Percentiles rank a stretch among this genome's conserved stretches.
These are phyloP conservation scores for Nitzschia inconspicua DNA, from an alignment of 108 stramenopile species.

Conservation along the genomic window DNA sequence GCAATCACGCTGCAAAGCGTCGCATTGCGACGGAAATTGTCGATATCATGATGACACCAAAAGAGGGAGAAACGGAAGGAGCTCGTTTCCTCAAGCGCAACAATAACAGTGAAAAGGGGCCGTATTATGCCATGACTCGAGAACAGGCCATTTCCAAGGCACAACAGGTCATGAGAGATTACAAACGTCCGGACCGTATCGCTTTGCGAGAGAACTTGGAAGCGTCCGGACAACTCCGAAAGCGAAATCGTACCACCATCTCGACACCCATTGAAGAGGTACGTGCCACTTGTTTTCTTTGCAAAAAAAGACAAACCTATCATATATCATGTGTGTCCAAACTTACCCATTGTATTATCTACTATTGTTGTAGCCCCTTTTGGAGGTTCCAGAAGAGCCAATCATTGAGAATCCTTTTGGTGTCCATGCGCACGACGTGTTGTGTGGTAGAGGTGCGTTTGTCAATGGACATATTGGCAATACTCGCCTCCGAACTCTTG, in stretches of 20 bases:
- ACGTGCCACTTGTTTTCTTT: too few relatives aligned
- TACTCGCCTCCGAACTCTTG: constrained; percentile 42
- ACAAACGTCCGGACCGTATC: constrained; percentile 71
- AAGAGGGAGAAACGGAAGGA: constrained; percentile 2
- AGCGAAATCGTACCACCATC: constrained; percentile 20
- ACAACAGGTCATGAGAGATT: constrained; percentile 74
- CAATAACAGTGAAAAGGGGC: constrained; percentile 36
- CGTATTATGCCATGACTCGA: constrained; percentile 56
- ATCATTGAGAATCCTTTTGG: constrained; percentile 51
- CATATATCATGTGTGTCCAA: too few relatives aligned
- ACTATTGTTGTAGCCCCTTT: neutral
- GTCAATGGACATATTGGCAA: constrained; percentile 25
- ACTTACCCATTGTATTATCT: too few relatives aligned
- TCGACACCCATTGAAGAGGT: too few relatives aligned
- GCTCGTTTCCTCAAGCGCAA: constrained; percentile 55
- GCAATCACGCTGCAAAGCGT: constrained; percentile 60
- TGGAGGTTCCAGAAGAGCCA: too few relatives aligned
- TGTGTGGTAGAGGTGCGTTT: constrained; percentile 51
- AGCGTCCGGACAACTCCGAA: constrained; percentile 33
- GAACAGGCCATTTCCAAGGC: constrained; percentile 72
- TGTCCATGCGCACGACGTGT: constrained; percentile 51
- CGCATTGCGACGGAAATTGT: constrained; percentile 64
- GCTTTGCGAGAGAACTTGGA: constrained; percentile 47
- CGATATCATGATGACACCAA: constrained; percentile 3
- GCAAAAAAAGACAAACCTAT: too few relatives aligned